Evolutionary conservation across 1,284 basidiomycete species (phyloP), one percentile per base, ranked within the genome.

Genomic region (Ceratobasidium sp.): DNA sequence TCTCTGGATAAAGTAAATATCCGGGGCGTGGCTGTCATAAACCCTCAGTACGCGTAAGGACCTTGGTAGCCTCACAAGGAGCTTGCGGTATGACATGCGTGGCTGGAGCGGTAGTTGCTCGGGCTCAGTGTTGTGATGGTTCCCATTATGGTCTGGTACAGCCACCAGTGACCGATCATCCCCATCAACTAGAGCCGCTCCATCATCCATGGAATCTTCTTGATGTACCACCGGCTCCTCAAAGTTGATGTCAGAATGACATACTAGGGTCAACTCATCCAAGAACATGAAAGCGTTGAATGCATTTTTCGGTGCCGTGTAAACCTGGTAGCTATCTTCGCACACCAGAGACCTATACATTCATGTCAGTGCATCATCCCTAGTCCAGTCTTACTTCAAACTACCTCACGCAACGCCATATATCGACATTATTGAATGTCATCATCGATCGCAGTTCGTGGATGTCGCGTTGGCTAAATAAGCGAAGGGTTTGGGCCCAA

Each of bases 221-320:
- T 32, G 49, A 29, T n/a, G 25, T 22, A 54, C 10, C 8, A n/a
- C 22, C 1, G 27, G n/a, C 31, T 34, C 6, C 8, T 32, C 27
- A 22, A 54, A 67, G 35, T 31, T 27, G n/a, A 67, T 55, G 45
- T 67, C 64, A 20, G 50, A 55, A 27, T 67, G 64, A 13, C 64
- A 50, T 22, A 54, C 50, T 3, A 67, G 13, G 3, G 34, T 32
- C 4, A 67, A 17, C n/a, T 67, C 52, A 20, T 54, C 40, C 15
- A 67, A 40, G 25, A 13, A 42, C 3, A 25, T 22, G 29, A 67
- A 55, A 3, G 3, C 5, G 1, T 43, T 31, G 0, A 67, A 43
- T 0, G 50, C n/a, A 20, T 34, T 15, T 5, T 1, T n/a, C 1
- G 52, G 52, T 1, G 64, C 50, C 3, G 5, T n/a, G 13, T 67